Conservation (phyloP, 495 filamentous ascomycete genomes). For the Beverwykella pulmonaria region DNA sequence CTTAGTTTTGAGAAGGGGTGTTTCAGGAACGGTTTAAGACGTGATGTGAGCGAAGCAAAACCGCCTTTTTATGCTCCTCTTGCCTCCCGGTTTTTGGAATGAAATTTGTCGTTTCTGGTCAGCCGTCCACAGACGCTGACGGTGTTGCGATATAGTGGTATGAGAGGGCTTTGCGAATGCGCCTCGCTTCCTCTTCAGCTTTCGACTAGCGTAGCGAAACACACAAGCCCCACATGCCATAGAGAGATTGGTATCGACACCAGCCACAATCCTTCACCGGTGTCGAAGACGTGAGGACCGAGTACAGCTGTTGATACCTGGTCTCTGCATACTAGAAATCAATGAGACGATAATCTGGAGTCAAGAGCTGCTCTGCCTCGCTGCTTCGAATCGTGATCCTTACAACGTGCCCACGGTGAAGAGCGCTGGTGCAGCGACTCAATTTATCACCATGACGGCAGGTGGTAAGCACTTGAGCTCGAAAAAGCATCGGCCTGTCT, state of each 20-base stretch:
- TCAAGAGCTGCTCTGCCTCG: too few relatives aligned
- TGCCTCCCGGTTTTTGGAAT: too few relatives aligned
- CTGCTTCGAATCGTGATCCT: too few relatives aligned
- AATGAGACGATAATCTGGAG: background rate
- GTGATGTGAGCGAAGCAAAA: too few relatives aligned
- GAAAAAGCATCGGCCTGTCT: background rate
- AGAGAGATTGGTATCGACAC: background rate
- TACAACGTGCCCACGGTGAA: too few relatives aligned
- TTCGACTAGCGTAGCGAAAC: background rate
- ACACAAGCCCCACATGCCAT: background rate
- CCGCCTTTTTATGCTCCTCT: too few relatives aligned
- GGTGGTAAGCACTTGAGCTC: background rate
- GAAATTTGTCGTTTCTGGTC: too few relatives aligned
- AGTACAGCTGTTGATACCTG: background rate
- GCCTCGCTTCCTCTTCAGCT: background rate
- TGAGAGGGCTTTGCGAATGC: background rate
- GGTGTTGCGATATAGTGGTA: background rate
- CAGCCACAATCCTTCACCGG: slow-evolving; percentile 1
- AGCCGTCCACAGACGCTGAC: too few relatives aligned
- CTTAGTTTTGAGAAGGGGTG: background rate
- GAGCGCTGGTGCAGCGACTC: too few relatives aligned
- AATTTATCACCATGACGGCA: background rate
- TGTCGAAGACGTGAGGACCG: background rate
- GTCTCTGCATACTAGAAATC: background rate
- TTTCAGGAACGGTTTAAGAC: too few relatives aligned